Evolutionary conservation across 495 filamentous ascomycete species (phyloP).

Genomic region (Daldinia loculata): DNA sequence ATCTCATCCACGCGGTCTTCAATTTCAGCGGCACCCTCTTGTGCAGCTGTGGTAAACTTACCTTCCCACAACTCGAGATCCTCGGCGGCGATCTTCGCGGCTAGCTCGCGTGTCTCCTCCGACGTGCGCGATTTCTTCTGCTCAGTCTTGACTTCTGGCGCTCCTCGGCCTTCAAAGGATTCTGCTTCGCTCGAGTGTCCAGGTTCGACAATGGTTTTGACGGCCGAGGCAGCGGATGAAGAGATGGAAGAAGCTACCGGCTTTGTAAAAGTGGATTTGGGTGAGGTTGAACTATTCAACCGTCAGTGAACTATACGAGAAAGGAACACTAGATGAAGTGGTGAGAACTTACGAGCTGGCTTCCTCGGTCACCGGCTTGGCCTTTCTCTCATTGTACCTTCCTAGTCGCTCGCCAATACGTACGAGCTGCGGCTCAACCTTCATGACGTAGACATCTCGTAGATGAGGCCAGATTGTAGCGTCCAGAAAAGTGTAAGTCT

Average conservation of each 20-base stretch:
- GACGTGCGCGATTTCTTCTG: conserved; percentile 39
- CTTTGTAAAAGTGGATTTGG: conserved; percentile 49
- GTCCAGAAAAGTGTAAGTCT: conserved; percentile 71
- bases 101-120: conserved; percentile 55
- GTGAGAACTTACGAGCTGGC: conserved; percentile 32
- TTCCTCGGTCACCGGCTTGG: conserved; percentile 30
- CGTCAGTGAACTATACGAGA: conserved; percentile 10
- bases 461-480: conserved; percentile 81
- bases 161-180: background rate
- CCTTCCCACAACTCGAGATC: conserved; percentile 85
- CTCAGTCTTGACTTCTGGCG: conserved; percentile 28
- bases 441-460: conserved; percentile 81
- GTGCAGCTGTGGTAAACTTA: conserved; percentile 82
- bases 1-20: conserved; percentile 73
- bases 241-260: conserved; percentile 45
- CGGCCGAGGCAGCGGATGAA: conserved; percentile 20
- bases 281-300: conserved; percentile 1
- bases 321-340: conserved; percentile 17
- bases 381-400: conserved; percentile 63
- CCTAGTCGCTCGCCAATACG: conserved; percentile 91
- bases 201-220: conserved; percentile 21
- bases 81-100: conserved; percentile 72
- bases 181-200: conserved; percentile 15
- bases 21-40: conserved; percentile 82
- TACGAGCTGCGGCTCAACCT: conserved; percentile 93